Conservation (phyloP, 164 flowering plant genomes). For the Vitis labrusca region DNA sequence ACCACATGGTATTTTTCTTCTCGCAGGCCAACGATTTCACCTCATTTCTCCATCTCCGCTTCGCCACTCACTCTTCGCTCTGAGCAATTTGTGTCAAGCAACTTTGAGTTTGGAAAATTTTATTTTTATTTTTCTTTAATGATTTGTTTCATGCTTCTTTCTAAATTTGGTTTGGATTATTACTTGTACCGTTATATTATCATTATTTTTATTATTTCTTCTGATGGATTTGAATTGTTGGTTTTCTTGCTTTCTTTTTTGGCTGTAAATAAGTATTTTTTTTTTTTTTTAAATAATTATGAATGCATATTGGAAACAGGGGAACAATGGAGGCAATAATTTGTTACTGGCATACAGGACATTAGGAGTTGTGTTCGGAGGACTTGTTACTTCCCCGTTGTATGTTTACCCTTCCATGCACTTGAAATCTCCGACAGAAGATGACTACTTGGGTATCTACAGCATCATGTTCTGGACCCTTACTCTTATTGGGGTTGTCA, state of each 20-base stretch:
- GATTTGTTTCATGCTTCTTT: background rate
- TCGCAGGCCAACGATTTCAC: background rate
- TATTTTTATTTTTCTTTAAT: background rate
- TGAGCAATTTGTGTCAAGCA: background rate
- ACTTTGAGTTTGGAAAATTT: background rate
- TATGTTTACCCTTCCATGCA: constrained; percentile 87
- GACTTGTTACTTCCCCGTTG: constrained; percentile 81
- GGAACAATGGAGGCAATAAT: constrained; percentile 29
- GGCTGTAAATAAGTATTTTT: too few species aligned
- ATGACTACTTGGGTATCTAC: constrained; percentile 70
- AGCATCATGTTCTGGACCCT: constrained; percentile 88
- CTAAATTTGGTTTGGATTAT: too few species aligned
- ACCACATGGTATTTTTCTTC: background rate
- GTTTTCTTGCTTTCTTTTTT: background rate
- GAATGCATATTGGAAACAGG: constrained; percentile 12
- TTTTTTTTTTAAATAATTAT: too few species aligned
- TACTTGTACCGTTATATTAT: too few species aligned
- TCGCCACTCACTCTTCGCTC: background rate
- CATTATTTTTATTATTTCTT: background rate
- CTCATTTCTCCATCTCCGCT: background rate
- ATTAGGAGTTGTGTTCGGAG: constrained; percentile 82
- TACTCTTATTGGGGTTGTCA: constrained; percentile 74
- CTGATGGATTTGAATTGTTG: background rate
- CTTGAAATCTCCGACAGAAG: constrained; percentile 64
- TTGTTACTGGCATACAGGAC: constrained; percentile 66